Percentiles rank a stretch among this genome's conserved stretches.
phyloP scores from a whole-genome alignment of 257 asterid species.

The Gynochthodes officinalis region DNA sequence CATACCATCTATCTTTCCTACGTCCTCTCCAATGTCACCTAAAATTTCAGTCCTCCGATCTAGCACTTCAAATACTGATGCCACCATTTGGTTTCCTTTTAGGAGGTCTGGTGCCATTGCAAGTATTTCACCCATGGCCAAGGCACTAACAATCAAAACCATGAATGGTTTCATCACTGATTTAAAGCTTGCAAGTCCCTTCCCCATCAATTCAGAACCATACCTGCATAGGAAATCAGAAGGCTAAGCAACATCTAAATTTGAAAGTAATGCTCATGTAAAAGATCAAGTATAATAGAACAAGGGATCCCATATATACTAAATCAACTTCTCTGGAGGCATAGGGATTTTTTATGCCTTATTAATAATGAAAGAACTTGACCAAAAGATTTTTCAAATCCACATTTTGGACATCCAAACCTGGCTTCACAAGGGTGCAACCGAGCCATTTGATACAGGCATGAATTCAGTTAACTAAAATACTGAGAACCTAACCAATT shows the following conservation, averaged over 20 bases:
- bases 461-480: neutral
- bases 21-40: slow-evolving; percentile 75
- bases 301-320: neutral
- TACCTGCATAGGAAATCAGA: slow-evolving; percentile 39
- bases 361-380: neutral
- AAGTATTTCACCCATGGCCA: slow-evolving; percentile 94
- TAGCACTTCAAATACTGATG: slow-evolving; percentile 78
- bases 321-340: neutral
- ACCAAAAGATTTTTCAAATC: neutral
- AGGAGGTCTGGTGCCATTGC: slow-evolving; percentile 98
- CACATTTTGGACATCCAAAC: neutral
- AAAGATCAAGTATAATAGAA: neutral
- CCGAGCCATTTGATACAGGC: neutral
- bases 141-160: slow-evolving; percentile 86
- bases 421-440: neutral
- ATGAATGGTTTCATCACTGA: slow-evolving; percentile 88
- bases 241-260: neutral
- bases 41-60: slow-evolving; percentile 72
- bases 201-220: slow-evolving; percentile 84
- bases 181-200: slow-evolving; percentile 75
- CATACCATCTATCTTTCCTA: slow-evolving; percentile 56
- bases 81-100: slow-evolving; percentile 90
- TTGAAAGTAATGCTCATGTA: neutral
- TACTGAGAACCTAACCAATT: neutral
- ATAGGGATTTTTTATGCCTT: neutral